These are phyloP conservation scores for Garcia nutans DNA, from an alignment of 345 rosid genomes.

Conservation along the genomic window DNA sequence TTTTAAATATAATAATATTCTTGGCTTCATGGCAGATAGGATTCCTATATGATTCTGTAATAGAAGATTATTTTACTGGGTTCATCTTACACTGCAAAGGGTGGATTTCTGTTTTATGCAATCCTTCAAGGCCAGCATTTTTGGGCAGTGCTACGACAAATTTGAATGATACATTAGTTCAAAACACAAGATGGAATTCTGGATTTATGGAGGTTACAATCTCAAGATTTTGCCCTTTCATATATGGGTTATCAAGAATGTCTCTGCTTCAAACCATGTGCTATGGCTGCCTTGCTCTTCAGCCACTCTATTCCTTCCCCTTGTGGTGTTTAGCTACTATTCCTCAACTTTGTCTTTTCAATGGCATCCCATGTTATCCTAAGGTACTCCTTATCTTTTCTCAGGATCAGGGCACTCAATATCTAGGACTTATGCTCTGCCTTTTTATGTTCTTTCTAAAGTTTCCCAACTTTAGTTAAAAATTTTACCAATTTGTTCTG, in stretches of 20 bases:
- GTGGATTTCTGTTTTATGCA: constrained; percentile 26
- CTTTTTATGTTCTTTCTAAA: too few relatives aligned
- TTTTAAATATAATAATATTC: too few relatives aligned
- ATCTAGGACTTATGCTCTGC: too few relatives aligned
- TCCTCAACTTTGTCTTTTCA: constrained; percentile 31
- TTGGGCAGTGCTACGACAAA: constrained; percentile 25
- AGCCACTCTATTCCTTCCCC: constrained; percentile 24
- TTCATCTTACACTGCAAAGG: constrained; percentile 30
- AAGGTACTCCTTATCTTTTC: constrained; percentile 10
- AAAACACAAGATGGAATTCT: constrained; percentile 31
- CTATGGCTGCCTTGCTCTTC: constrained; percentile 19
- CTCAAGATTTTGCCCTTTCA: constrained; percentile 29
- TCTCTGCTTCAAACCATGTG: constrained; percentile 30
- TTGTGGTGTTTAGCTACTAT: constrained; percentile 30
- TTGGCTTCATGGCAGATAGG: constrained; percentile 26
- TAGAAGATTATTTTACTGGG: constrained; percentile 35
- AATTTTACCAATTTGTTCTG: background rate
- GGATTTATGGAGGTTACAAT: constrained; percentile 27
- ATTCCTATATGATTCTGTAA: constrained; percentile 19
- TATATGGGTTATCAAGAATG: constrained; percentile 24
- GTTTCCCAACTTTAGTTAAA: background rate
- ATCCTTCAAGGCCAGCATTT: constrained; percentile 31
- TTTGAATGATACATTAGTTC: constrained; percentile 29
- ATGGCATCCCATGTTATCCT: constrained; percentile 27
- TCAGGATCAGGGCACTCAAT: background rate